Percentiles rank a stretch among this genome's conserved stretches.
Evolutionary conservation across 1,139 yeast genomes (phyloP).

Genomic region (Lodderomyces theae): DNA sequence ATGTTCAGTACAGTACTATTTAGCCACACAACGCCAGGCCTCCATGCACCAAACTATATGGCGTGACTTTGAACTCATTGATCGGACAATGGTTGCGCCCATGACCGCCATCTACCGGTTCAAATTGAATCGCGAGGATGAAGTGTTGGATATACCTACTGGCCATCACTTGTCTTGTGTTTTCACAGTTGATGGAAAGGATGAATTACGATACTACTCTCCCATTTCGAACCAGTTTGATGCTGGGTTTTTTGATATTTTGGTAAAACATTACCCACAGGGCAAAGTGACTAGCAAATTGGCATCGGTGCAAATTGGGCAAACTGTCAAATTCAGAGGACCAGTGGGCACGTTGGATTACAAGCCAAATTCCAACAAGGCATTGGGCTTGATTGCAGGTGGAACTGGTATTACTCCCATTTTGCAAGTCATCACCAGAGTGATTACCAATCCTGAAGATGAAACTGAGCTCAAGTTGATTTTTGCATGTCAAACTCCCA

Average conservation of each 20-base stretch:
- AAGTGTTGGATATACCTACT: slow-evolving; percentile 62
- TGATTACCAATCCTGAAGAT: slow-evolving; percentile 67
- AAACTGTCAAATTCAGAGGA: slow-evolving; percentile 67
- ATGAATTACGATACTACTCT: slow-evolving; percentile 65
- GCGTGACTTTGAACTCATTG: slow-evolving; percentile 65
- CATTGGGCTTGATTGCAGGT: slow-evolving; percentile 73
- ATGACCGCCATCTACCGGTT: slow-evolving; percentile 74
- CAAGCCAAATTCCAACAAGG: slow-evolving; percentile 55
- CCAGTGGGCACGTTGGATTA: slow-evolving; percentile 74
- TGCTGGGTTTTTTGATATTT: slow-evolving; percentile 67
- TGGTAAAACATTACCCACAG: slow-evolving; percentile 69
- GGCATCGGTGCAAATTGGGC: slow-evolving; percentile 62
- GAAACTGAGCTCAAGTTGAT: slow-evolving; percentile 56
- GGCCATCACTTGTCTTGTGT: slow-evolving; percentile 75
- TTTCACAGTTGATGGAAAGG: slow-evolving; percentile 54
- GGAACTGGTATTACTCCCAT: slow-evolving; percentile 83
- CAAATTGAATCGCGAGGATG: slow-evolving; percentile 57
- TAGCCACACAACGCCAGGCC: slow-evolving; percentile 48
- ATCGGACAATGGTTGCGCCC: slow-evolving; percentile 66
- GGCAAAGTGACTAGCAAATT: slow-evolving; percentile 66
- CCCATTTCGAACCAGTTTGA: slow-evolving; percentile 73
- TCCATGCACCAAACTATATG: slow-evolving; percentile 53
- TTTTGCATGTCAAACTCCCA: slow-evolving; percentile 70
- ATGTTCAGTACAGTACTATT: slow-evolving; percentile 44
- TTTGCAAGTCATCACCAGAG: slow-evolving; percentile 61